These are phyloP conservation scores for Caloboletus firmus DNA, from an alignment of 1,284 basidiomycete genomes.

Conservation along the genomic window DNA sequence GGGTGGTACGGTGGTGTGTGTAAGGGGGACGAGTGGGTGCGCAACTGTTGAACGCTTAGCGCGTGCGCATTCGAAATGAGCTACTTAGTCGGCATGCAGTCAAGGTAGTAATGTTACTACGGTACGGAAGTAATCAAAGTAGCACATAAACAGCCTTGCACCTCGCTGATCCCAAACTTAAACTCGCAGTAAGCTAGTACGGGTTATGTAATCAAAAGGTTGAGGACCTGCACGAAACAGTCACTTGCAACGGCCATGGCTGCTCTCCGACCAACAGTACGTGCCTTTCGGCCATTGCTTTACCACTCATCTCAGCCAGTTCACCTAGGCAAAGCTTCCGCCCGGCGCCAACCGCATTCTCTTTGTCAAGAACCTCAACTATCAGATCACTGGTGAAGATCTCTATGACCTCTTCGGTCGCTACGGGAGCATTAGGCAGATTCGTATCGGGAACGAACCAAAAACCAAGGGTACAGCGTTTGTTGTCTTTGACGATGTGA, in stretches of 20 bases:
- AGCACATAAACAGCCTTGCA: not conserved
- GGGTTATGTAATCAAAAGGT: slow-evolving; percentile 23
- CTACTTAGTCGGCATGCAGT: not conserved
- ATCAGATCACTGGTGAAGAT: slow-evolving; percentile 92
- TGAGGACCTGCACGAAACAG: slow-evolving; percentile 5
- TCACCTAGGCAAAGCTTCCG: slow-evolving; percentile 69
- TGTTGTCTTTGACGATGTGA: slow-evolving; percentile 87
- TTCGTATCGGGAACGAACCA: slow-evolving; percentile 87
- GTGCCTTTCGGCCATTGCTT: slow-evolving; percentile 20
- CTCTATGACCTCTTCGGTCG: slow-evolving; percentile 97
- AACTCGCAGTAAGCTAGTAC: too few relatives aligned
- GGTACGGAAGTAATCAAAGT: not conserved
- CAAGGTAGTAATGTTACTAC: not conserved
- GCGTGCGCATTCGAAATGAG: slow-evolving; percentile 22
- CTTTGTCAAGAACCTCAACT: slow-evolving; percentile 91
- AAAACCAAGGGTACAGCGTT: slow-evolving; percentile 98
- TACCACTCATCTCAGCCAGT: not conserved
- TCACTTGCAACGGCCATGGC: slow-evolving; percentile 46
- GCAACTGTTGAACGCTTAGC: slow-evolving; percentile 48
- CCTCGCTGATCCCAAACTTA: not conserved
- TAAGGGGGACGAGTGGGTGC: slow-evolving; percentile 55
- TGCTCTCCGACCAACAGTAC: slow-evolving; percentile 62
- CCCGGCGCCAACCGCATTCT: slow-evolving; percentile 83
- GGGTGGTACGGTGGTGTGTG: slow-evolving; percentile 53
- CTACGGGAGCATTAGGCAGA: slow-evolving; percentile 95